A percentile compares a stretch with the other conserved stretches of the same genome.
These are phyloP conservation scores for Aspergillus heteromorphus DNA, from an alignment of 495 filamentous ascomycete species.

Conservation along the genomic window DNA sequence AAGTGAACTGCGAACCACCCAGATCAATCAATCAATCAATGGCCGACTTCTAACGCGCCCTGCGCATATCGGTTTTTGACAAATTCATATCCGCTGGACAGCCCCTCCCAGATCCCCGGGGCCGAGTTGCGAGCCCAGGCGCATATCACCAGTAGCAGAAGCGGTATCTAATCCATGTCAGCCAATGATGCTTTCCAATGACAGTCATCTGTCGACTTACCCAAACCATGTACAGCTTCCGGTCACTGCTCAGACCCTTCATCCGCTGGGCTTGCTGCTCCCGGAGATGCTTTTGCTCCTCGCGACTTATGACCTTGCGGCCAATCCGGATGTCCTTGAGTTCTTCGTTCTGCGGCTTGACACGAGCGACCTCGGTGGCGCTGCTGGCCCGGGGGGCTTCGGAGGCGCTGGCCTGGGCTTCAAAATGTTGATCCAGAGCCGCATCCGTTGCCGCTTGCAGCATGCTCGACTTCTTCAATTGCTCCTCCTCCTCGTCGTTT, in stretches of 20 bases:
- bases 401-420: conserved; percentile 45
- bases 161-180: conserved; percentile 30
- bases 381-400: conserved; percentile 45
- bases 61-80: conserved; percentile 39
- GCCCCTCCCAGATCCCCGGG: conserved; percentile 46
- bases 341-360: conserved; percentile 28
- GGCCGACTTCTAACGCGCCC: conserved; percentile 34
- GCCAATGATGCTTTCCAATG: conserved; percentile 2
- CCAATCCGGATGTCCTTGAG: conserved; percentile 43
- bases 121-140: conserved; percentile 59
- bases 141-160: conserved; percentile 57
- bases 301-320: conserved; percentile 51
- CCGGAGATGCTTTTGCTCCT: conserved; percentile 68
- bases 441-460: conserved; percentile 59
- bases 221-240: conserved; percentile 83
- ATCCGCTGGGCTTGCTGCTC: conserved; percentile 68
- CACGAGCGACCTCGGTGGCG: conserved; percentile 36
- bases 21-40: conserved; percentile 22
- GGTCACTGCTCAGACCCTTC: conserved; percentile 67
- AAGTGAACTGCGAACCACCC: too few species aligned
- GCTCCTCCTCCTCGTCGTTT: conserved; percentile 33
- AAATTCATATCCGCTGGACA: conserved; percentile 42
- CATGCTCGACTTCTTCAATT: conserved; percentile 58
- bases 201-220: conserved; percentile 43
- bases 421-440: conserved; percentile 63